Percentiles rank a stretch among this genome's conserved stretches.
phyloP scores from a whole-genome alignment of 768 basidiomycete genomes.

The Bullera alba region DNA sequence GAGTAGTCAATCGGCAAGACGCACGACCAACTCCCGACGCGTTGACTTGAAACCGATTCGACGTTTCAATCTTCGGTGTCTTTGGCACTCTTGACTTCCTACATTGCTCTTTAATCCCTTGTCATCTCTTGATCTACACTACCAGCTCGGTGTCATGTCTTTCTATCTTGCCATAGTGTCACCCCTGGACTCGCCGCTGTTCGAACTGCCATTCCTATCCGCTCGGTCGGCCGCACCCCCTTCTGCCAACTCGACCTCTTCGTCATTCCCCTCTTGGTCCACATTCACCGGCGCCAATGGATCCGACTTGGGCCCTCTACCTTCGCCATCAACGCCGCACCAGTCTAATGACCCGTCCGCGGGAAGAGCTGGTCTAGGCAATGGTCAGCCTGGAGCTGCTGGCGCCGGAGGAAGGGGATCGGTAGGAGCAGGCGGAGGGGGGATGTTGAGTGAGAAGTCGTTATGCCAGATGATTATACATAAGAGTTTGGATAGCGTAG shows the following conservation, averaged over 20 bases:
- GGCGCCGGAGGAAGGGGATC: slow-evolving; percentile 51
- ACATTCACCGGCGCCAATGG: slow-evolving; percentile 38
- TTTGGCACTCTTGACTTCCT: too few relatives aligned
- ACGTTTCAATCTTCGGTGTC: too few relatives aligned
- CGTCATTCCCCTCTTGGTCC: slow-evolving; percentile 40
- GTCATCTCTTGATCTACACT: too few relatives aligned
- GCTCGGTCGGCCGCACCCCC: slow-evolving; percentile 18
- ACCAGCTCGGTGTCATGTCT: too few relatives aligned
- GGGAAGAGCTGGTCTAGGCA: not conserved
- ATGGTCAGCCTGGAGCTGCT: slow-evolving; percentile 43
- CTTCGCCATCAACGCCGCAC: not conserved
- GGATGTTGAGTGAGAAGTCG: slow-evolving; percentile 66
- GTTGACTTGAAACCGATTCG: too few relatives aligned
- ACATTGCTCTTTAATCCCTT: too few relatives aligned
- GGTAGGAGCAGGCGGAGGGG: slow-evolving; percentile 51
- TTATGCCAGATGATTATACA: slow-evolving; percentile 99
- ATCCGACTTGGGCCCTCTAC: slow-evolving; percentile 7
- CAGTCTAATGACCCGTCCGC: too few relatives aligned
- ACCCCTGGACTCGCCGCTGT: slow-evolving; percentile 49
- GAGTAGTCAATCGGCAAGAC: too few relatives aligned
- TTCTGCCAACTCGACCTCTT: slow-evolving; percentile 11
- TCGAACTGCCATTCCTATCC: slow-evolving; percentile 45
- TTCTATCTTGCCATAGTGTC: slow-evolving; percentile 50
- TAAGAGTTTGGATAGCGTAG: slow-evolving; percentile 87
- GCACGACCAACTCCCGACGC: too few relatives aligned